Conservation (phyloP, 352 stramenopile genomes). For the Phytophthora syringae region DNA sequence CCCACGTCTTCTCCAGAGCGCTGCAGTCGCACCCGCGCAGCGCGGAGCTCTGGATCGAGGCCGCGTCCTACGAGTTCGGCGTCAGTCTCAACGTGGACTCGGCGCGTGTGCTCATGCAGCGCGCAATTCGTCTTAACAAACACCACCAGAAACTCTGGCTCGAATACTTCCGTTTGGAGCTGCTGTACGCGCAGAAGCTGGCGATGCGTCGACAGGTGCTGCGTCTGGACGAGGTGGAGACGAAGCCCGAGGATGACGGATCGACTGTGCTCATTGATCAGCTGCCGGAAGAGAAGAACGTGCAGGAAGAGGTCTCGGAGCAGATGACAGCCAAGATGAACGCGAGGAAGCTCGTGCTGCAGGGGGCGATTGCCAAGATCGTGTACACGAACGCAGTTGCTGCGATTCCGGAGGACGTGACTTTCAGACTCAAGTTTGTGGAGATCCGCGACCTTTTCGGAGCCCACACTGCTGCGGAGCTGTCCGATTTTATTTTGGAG, state of each 20-base stretch:
- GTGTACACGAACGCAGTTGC: conserved; percentile 79
- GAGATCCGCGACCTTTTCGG: conserved; percentile 82
- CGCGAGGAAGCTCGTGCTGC: conserved; percentile 70
- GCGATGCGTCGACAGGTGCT: conserved; percentile 81
- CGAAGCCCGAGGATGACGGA: conserved; percentile 31
- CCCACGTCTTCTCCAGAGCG: conserved; percentile 83
- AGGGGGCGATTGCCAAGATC: conserved; percentile 87
- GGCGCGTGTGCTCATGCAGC: no score
- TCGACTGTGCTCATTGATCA: conserved; percentile 65
- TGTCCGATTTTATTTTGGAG: conserved; percentile 78
- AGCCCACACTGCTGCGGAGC: conserved; percentile 52
- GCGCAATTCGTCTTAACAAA: conserved; percentile 91
- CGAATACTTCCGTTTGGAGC: conserved; percentile 92
- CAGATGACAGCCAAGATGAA: conserved; percentile 59
- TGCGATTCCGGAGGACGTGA: conserved; percentile 62
- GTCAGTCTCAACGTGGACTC: conserved; percentile 87
- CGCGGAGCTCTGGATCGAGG: conserved; percentile 90
- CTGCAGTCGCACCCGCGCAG: conserved; percentile 89
- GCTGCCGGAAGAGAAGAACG: conserved; percentile 60
- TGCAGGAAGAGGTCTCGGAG: conserved; percentile 36
- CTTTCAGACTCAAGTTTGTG: conserved; percentile 81
- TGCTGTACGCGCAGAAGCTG: conserved; percentile 93
- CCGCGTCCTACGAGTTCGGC: conserved; percentile 91
- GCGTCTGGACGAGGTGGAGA: conserved; percentile 76
- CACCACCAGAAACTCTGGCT: conserved; percentile 85